phyloP scores from a whole-genome alignment of 2,329 filamentous ascomycete genomes.

The Hirsutella minnesotensis region DNA sequence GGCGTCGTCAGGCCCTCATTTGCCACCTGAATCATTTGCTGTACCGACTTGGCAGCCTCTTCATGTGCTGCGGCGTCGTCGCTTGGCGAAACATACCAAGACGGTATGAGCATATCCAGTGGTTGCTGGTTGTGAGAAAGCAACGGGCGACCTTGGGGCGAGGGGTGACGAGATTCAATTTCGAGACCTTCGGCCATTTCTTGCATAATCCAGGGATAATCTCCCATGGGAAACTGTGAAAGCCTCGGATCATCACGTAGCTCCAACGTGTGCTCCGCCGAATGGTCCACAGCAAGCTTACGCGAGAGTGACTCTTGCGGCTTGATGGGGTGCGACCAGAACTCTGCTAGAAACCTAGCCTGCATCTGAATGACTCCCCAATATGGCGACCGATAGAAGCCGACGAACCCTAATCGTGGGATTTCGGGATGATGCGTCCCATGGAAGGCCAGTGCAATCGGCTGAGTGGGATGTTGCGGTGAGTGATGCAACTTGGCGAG shows the following conservation, averaged over 20 bases:
- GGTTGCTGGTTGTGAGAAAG: conserved; percentile 28
- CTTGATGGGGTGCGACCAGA: conserved; percentile 36
- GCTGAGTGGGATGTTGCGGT: conserved; percentile 39
- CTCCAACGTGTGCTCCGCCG: conserved; percentile 31
- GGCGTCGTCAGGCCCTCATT: conserved; percentile 28
- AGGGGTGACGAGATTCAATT: conserved; percentile 28
- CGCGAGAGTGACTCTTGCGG: conserved; percentile 18
- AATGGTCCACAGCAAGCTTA: conserved; percentile 32
- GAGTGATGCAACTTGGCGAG: conserved; percentile 47
- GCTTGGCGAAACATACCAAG: conserved; percentile 34
- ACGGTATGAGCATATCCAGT: conserved; percentile 44
- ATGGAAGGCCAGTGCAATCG: conserved; percentile 56
- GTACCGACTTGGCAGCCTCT: conserved; percentile 31
- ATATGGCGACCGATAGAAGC: conserved; percentile 74
- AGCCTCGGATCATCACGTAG: conserved; percentile 39
- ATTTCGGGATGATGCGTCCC: conserved; percentile 49
- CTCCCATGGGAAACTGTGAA: conserved; percentile 73
- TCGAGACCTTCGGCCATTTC: conserved; percentile 50
- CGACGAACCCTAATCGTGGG: conserved; percentile 62
- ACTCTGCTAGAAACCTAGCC: conserved; percentile 51
- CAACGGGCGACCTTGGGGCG: conserved; percentile 12
- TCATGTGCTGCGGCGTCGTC: conserved; percentile 22
- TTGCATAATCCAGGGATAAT: conserved; percentile 67
- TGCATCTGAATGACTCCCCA: conserved; percentile 88
- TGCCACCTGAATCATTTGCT: conserved; percentile 31